Evolutionary conservation across 2,329 filamentous ascomycete species (phyloP), one percentile per base, ranked within the genome.

Genomic region (Pseudogymnoascus sp.): DNA sequence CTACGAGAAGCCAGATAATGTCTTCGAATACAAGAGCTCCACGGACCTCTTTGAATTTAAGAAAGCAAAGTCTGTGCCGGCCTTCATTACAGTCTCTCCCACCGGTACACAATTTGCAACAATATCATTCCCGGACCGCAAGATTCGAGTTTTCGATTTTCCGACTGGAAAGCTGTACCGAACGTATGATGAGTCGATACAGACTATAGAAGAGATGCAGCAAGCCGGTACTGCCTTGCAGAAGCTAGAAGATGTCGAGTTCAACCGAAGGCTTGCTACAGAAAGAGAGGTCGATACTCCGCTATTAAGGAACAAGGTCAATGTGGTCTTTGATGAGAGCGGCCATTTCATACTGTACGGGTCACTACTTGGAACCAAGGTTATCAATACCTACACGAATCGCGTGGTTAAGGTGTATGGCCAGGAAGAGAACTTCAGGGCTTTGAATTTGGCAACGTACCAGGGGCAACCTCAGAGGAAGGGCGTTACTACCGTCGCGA

Each of bases 21-120:
- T 99, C 17, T 99, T 96, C 73, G 84, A 91, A 68, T 90, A 92
- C 77, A 99, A 99, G 77, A 96, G 91, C 72, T 88, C 90, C 1
- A 99, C 95, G 2, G 95, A 90, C 71, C 81, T 99, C 0, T 99
- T 97, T 72, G 93, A 96, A 62, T 97, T 99, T 79, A 97, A 96
- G 72, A 97, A 97, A 76, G 84, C 90, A 60, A 97, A 96, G 75
- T 90, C 92, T 0, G 84, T 88, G 0, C 93, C 93, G 0, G 85
- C 87, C 3, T 90, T 90, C 10, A 80, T 99, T 59, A 90, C 89
- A 0, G 83, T 99, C 56, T 97, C 95, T 0, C 92, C 93, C 0
- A 88, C 88, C 0, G 92, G 93, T 4, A 84, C 89, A 64, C 90
- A 92, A 65, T 95, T 99, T 72, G 91, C 89, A 1, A 89, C 91